A percentile compares a stretch with the other conserved stretches of the same genome.
Evolutionary conservation across 2,329 filamentous ascomycete genomes (phyloP).

Genomic region (Pezicula radicicola): DNA sequence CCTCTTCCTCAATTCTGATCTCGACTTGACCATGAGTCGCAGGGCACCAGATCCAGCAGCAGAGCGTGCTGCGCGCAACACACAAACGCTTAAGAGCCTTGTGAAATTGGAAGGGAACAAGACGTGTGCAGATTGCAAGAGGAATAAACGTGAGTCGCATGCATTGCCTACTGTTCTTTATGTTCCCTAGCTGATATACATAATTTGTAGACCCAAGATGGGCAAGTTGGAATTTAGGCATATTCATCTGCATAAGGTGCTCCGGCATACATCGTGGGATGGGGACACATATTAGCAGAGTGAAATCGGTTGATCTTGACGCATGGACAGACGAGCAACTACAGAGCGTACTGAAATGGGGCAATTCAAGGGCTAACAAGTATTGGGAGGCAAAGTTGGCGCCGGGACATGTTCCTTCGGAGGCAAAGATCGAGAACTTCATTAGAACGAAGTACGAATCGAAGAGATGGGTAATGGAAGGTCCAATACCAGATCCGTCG

Average conservation of each 20-base stretch:
- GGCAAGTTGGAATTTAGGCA: slow-evolving; percentile 97
- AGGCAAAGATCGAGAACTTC: slow-evolving; percentile 99
- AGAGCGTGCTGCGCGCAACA: slow-evolving; percentile 89
- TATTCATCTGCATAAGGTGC: slow-evolving; percentile 97
- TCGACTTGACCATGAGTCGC: slow-evolving; percentile 65
- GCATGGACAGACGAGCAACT: slow-evolving; percentile 98
- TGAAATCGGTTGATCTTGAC: slow-evolving; percentile 97
- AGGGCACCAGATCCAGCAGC: slow-evolving; percentile 73
- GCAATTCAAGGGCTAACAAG: slow-evolving; percentile 94
- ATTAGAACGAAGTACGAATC: slow-evolving; percentile 99
- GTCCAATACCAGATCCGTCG: slow-evolving; percentile 87
- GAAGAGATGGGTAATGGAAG: slow-evolving; percentile 99
- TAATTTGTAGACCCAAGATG: slow-evolving; percentile 80
- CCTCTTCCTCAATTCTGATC: slow-evolving; percentile 5
- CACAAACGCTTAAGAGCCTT: slow-evolving; percentile 88
- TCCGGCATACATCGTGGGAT: slow-evolving; percentile 98
- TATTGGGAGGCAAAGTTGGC: slow-evolving; percentile 98
- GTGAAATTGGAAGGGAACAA: slow-evolving; percentile 96
- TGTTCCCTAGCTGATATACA: slow-evolving; percentile 17
- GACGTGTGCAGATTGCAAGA: slow-evolving; percentile 96
- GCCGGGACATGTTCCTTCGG: slow-evolving; percentile 85
- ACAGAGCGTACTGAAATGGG: slow-evolving; percentile 91
- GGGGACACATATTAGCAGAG: slow-evolving; percentile 96
- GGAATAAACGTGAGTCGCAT: slow-evolving; percentile 79
- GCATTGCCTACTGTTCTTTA: not conserved